phyloP scores from a whole-genome alignment of 805 yeast genomes.

The Wickerhamiella qilinensis region DNA sequence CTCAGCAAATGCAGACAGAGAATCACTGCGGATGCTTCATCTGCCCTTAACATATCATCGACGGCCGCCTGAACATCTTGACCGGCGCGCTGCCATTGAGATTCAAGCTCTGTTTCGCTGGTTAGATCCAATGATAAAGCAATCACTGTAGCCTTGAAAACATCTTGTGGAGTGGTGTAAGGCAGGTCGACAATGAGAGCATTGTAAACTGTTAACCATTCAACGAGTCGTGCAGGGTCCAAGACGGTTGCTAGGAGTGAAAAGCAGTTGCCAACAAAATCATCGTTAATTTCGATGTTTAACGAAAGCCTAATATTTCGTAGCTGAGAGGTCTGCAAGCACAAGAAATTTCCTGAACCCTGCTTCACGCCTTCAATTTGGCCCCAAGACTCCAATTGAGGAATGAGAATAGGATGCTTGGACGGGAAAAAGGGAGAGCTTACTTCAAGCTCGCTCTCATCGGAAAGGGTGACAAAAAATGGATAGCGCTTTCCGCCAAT shows the following conservation, averaged over 20 bases:
- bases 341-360: neutral
- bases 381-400: neutral
- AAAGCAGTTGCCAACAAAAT: conserved; percentile 3
- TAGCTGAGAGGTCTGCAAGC: neutral
- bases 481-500: conserved; percentile 1
- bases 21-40: conserved; percentile 27
- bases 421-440: conserved; percentile 2
- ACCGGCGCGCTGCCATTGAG: neutral
- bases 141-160: neutral
- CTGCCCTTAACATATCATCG: neutral
- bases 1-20: conserved; percentile 58
- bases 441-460: neutral
- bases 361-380: neutral
- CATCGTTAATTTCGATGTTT: conserved; percentile 1
- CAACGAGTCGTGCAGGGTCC: neutral
- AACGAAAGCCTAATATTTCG: neutral
- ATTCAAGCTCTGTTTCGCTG: neutral
- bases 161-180: conserved; percentile 1
- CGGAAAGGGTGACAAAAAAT: neutral
- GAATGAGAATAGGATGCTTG: neutral
- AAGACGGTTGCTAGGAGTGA: neutral
- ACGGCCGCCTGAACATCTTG: neutral
- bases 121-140: neutral
- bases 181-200: neutral
- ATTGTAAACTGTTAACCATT: conserved; percentile 4